Evolutionary conservation across 176 grass and related monocot genomes (phyloP), one percentile per base, ranked within the genome.

Genomic region (Typha latifolia): DNA sequence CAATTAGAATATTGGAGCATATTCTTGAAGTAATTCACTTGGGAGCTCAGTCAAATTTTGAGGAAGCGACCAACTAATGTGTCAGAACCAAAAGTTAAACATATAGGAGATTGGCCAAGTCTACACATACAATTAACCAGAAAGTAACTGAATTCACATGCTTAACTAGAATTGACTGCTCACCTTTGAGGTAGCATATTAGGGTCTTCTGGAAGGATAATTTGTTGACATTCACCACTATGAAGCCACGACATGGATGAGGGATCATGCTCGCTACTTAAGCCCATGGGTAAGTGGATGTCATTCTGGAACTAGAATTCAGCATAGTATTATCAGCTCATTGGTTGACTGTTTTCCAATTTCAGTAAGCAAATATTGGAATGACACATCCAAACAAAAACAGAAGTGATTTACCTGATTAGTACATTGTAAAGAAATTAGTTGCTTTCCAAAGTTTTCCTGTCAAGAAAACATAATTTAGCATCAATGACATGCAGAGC

Each of bases 171-270:
- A 43, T 47, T 66, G 2, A 10, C 23, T 16, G 16, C 70, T 79
- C 68, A 91, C 88, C 88, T 87, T 32, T 86, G 88, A 81, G 82
- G 71, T 55, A 91, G 64, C 68, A 84, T 74, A 64, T 69, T 69
- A 49, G 80, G 5, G 69, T 87, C 81, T 69, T 81, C 74, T 5
- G 74, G 24, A 18, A 91, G 61, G 74, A 90, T 83, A 67, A 90
- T 78, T 3, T 51, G 83, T 76, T 7, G 32, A 12, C 16, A 61
- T 16, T 77, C 74, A 50, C 66, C 64, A 5, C 59, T 78, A 37
- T 81, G 88, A 63, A 87, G 74, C 88, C 81, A 91, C 4, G 74
- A 67, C 1, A 67, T 29, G 12, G 63, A 51, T 26, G 68, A 84
- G 51, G 61, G 20, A 31, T 68, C 80, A 4, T 73, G 84, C 4